Evolutionary conservation across 495 filamentous ascomycete genomes (phyloP).

Genomic region (Penicillium ochrochloron): DNA sequence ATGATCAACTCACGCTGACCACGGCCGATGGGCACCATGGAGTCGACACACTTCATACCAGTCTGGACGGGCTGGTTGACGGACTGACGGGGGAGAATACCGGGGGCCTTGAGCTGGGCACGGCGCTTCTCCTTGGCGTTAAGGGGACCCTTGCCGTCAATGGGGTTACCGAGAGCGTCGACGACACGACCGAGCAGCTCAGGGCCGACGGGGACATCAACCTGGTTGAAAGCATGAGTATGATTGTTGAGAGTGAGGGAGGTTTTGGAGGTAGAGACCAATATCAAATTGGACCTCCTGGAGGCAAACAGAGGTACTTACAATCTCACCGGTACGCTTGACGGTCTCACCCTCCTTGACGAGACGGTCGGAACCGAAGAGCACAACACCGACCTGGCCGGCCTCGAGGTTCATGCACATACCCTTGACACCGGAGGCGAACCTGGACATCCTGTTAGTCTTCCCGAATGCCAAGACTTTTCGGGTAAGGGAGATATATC

Average conservation of each 20-base stretch:
- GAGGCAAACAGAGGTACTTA: conserved; percentile 53
- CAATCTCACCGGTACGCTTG: conserved; percentile 99
- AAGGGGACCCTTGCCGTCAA: conserved; percentile 97
- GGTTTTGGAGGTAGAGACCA: conserved; percentile 1
- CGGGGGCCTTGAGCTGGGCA: conserved; percentile 98
- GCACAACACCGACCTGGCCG: conserved; percentile 99
- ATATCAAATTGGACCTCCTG: conserved; percentile 22
- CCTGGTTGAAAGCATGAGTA: conserved; percentile 58
- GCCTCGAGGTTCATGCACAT: conserved; percentile 99
- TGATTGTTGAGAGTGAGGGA: background rate
- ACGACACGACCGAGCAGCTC: conserved; percentile 97
- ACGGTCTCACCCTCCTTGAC: conserved; percentile 99
- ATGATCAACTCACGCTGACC: conserved; percentile 99
- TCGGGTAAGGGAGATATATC: conserved; percentile 24
- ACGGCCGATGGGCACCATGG: conserved; percentile 99
- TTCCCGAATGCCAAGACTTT: conserved; percentile 28
- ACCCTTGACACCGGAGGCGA: conserved; percentile 99
- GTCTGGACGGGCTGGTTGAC: conserved; percentile 99
- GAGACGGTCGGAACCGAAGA: conserved; percentile 99
- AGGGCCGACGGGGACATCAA: conserved; percentile 93
- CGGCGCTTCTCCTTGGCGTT: conserved; percentile 90
- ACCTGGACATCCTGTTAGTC: conserved; percentile 65
- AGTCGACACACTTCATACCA: conserved; percentile 98
- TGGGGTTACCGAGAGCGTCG: conserved; percentile 97
- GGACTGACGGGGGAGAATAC: conserved; percentile 94